A percentile compares a stretch with the other conserved stretches of the same genome.
These are phyloP conservation scores for Dothistroma pini DNA, from an alignment of 2,329 filamentous ascomycete genomes.

Conservation along the genomic window DNA sequence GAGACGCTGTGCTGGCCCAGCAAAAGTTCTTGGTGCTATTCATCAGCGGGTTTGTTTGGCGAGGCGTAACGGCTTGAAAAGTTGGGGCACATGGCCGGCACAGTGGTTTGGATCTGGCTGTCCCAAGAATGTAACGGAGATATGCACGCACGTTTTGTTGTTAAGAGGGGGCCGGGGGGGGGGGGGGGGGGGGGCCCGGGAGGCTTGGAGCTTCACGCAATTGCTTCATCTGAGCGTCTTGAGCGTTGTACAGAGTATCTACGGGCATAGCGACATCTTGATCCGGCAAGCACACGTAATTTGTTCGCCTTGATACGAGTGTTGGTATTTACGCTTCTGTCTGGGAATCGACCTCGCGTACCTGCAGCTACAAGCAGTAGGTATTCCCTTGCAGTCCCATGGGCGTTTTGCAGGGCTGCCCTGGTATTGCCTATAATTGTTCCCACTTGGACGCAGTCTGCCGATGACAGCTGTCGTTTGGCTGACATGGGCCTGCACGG, in stretches of 20 bases:
- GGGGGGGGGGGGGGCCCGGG: neutral
- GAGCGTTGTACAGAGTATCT: slow-evolving; percentile 21
- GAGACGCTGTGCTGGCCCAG: slow-evolving; percentile 16
- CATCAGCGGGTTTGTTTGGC: slow-evolving; percentile 4
- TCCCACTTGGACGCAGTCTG: too few species aligned
- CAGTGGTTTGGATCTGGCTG: slow-evolving; percentile 8
- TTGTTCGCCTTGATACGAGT: slow-evolving; percentile 3
- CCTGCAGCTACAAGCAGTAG: slow-evolving; percentile 2
- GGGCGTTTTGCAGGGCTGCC: too few species aligned
- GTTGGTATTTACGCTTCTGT: neutral
- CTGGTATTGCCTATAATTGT: too few species aligned
- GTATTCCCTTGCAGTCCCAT: too few species aligned
- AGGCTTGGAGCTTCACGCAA: neutral
- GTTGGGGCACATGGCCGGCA: slow-evolving; percentile 14
- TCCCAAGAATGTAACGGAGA: slow-evolving; percentile 4
- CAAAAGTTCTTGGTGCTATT: slow-evolving; percentile 20
- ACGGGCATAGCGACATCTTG: slow-evolving; percentile 9
- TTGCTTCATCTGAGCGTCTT: slow-evolving; percentile 7
- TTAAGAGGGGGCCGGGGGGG: too few species aligned
- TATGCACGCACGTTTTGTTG: neutral
- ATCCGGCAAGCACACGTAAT: slow-evolving; percentile 7
- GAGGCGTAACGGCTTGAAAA: slow-evolving; percentile 11
- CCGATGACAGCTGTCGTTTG: too few species aligned
- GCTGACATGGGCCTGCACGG: too few species aligned
- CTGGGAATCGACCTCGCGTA: neutral